Conservation (phyloP, 768 basidiomycete genomes). For the Boletus sensibilis region DNA sequence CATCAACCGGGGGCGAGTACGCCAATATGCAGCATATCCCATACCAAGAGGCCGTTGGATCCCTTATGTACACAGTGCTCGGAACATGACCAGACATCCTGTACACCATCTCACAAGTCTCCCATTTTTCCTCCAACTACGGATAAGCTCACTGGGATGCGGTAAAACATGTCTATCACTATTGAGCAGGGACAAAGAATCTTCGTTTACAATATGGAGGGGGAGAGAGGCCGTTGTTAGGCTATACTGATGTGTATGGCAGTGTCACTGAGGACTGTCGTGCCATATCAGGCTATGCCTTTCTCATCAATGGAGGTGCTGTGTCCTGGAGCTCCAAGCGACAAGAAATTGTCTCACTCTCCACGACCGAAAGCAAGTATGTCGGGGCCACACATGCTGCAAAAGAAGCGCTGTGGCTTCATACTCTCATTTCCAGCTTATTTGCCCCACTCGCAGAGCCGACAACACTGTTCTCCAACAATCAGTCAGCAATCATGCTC, state of each 20-base stretch:
- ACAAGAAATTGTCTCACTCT: constrained; percentile 37
- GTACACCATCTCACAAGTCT: not conserved
- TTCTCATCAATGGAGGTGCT: constrained; percentile 13
- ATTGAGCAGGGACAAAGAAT: no score
- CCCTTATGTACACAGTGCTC: not conserved
- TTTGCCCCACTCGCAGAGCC: no score
- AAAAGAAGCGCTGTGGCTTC: constrained; percentile 30
- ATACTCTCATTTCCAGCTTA: no score
- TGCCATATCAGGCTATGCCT: constrained; percentile 20
- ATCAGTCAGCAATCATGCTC: no score
- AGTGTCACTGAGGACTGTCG: constrained; percentile 2
- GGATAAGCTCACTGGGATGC: no score
- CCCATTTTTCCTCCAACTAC: no score
- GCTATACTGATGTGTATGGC: constrained; percentile 10
- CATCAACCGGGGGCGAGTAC: no score
- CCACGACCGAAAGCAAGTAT: constrained; percentile 40
- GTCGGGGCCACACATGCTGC: constrained; percentile 20
- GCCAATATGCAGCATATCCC: constrained; percentile 30
- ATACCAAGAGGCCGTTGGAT: constrained; percentile 20
- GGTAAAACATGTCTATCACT: no score
- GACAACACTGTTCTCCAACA: no score
- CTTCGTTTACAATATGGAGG: no score
- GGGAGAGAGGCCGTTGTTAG: no score
- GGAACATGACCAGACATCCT: not conserved
- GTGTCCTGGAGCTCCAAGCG: constrained; percentile 36